Base-by-base conservation (phyloP, 495 filamentous ascomycete species). In the Penicillium pulvis region DNA sequence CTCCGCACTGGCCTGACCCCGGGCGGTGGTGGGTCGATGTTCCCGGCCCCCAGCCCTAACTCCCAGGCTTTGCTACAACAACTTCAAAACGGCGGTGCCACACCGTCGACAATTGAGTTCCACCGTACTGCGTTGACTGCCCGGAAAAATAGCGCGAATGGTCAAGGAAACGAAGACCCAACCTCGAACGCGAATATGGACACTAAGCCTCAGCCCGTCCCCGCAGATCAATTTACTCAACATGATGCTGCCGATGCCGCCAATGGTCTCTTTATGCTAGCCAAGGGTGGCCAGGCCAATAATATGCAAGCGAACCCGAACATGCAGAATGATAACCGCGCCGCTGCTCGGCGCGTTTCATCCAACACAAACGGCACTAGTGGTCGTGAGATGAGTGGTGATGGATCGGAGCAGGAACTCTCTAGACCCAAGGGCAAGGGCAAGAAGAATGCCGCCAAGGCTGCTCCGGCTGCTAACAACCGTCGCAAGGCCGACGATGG, bases 11-110 rank as follows among this genome's bases (percentile, higher is more conserved):
- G 94, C 49, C 74, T 98, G 57, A 98, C 95, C 33, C 94, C 94
- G 17, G 94, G 94, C 51, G 94, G 94, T 43, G 92, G 93, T 66
- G 94, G 94, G 58, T 96, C 93, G 67, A 97, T 98, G 90, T 98
- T 98, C 79, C 91, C 93, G 31, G 90, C 87, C 31, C 90, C 92
- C 5, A 93, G 90, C 67, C 94, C 94, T 17, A 93, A 88, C 69
- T 90, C 90, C 0, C 87, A 91, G 70, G 85, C 90, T 28, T 68
- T 97, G 28, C 88, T 92, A 69, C 87, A 89, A 51, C 84, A 87
- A 66, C 79, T 97, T 36, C 87, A 89, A 59, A 89, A 85, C 71
- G 90, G 90, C 53, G 89, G 87, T 49, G 86, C 92, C 12, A 98
- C 94, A 20, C 94, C 94, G 14, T 87, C 86, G 35, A 96, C 93